phyloP scores from a whole-genome alignment of 345 rosid species.

The Erodium maritimum region DNA sequence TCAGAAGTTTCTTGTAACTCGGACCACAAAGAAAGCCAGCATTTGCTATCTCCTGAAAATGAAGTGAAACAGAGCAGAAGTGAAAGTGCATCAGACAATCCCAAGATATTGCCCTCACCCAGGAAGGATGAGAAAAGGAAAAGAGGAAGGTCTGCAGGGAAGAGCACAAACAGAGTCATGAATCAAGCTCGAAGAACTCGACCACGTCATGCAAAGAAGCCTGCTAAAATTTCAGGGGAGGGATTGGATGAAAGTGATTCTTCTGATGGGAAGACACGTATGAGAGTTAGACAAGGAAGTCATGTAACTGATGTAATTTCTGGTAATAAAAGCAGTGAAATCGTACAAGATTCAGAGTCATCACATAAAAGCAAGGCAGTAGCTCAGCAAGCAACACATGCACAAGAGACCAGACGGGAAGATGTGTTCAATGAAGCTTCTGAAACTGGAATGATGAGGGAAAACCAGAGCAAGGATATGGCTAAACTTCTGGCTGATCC shows the following conservation, averaged over 20 bases:
- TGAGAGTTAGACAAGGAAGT: conserved; percentile 8
- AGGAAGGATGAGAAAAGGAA: conserved; percentile 25
- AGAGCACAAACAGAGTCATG: conserved; percentile 24
- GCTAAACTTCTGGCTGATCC: conserved; percentile 4
- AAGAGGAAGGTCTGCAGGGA: conserved; percentile 45
- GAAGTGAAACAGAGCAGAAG: conserved; percentile 8
- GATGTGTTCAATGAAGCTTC: conserved; percentile 9
- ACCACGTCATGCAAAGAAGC: conserved; percentile 34
- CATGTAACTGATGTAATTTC: conserved; percentile 15
- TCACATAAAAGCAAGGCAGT: conserved; percentile 8
- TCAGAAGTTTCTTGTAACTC: conserved; percentile 6
- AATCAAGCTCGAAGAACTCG: conserved; percentile 26
- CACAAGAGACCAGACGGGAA: conserved; percentile 9
- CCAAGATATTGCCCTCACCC: conserved; percentile 15
- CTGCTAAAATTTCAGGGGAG: conserved; percentile 39
- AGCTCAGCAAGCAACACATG: conserved; percentile 15
- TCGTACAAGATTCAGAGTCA: conserved; percentile 20
- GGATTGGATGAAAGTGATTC: conserved; percentile 38
- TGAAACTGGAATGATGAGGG: conserved; percentile 4
- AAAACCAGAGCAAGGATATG: conserved; percentile 9
- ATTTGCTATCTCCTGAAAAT: conserved; percentile 2
- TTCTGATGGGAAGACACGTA: conserved; percentile 16
- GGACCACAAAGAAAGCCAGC: conserved; percentile 4
- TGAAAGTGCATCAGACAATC: conserved; percentile 3
- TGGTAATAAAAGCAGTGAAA: conserved; percentile 4